Conservation (phyloP, 2,329 filamentous ascomycete genomes). For the Leptographium lundbergii region DNA sequence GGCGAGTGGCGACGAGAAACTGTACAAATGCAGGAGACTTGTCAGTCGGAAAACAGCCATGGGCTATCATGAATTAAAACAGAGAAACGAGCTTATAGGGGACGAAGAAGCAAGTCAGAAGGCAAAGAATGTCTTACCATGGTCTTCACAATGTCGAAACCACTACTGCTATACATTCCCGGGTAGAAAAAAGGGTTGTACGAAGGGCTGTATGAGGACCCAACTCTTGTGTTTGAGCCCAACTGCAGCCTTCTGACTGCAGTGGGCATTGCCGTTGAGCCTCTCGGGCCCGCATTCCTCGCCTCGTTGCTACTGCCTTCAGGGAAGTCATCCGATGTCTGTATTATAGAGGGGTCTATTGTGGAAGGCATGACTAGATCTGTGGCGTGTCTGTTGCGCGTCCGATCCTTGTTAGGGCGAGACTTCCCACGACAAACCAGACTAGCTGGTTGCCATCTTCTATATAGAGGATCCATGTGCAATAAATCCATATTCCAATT, state of each 20-base stretch:
- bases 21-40: neutral
- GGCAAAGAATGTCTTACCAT: slow-evolving; percentile 24
- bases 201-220: slow-evolving; percentile 13
- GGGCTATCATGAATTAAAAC: no score
- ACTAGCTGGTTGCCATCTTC: neutral
- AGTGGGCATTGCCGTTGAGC: neutral
- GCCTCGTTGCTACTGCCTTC: neutral
- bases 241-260: neutral
- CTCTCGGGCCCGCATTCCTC: neutral
- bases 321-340: neutral
- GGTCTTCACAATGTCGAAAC: slow-evolving; percentile 42
- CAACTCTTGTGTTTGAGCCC: no score
- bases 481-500: no score
- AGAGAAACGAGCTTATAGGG: neutral
- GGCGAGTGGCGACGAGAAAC: slow-evolving; percentile 48
- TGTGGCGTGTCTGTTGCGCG: neutral
- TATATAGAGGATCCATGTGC: neutral
- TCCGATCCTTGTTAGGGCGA: neutral
- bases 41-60: neutral
- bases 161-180: slow-evolving; percentile 41
- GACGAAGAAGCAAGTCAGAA: neutral
- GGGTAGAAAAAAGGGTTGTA: slow-evolving; percentile 35
- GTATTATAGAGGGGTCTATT: neutral
- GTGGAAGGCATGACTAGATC: neutral
- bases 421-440: neutral